Evolutionary conservation across 352 stramenopile species (phyloP), one percentile per base, ranked within the genome.

Genomic region (Phytophthora colocasiae): DNA sequence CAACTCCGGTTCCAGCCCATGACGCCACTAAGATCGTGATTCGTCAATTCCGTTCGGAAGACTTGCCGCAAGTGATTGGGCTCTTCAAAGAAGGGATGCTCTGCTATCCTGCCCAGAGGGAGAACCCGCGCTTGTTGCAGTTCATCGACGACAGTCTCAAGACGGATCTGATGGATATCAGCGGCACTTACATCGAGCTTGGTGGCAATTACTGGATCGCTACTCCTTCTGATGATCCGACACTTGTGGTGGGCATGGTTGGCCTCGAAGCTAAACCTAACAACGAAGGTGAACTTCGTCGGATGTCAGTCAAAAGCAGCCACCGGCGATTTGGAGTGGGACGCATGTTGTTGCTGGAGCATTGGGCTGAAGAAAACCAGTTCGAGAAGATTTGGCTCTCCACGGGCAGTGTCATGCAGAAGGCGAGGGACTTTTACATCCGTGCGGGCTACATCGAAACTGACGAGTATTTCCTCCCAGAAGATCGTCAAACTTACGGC

Each of bases 141-240:
- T 76, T 61, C 58, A 63, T 74, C 26, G 58, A 49, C 10, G 31
- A 57, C 19, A 74, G 66, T 36, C 43, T 74, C 19, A 52, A 74
- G 19, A 65, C 48, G 17, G 68, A 80, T 39, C 38, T 80, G 40
- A 54, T 31, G n/a, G 57, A 78, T 22, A 56, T 86, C 24, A 27
- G 77, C 14, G 66, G 41, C 40, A 74, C 66, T 15, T 86, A 83
- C 55, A 48, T 78, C 17, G 34, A 46, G 0, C 43, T 53, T 8
- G 69, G 72, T 1, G 75, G 77, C 9, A 86, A 82, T 52, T 83
- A 78, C 49, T 86, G 72, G 75, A 55, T 86, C 24, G 72, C 64
- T 6, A 73, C 66, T 24, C 62, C 56, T 12, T 32, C 22, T 3
- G 50, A 74, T 15, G 51, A 76, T 1, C 49, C 63, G 10, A 45